Percentiles rank a stretch among this genome's conserved stretches.
phyloP scores from a whole-genome alignment of 495 filamentous ascomycete genomes.

The Chaetomium fimeti region DNA sequence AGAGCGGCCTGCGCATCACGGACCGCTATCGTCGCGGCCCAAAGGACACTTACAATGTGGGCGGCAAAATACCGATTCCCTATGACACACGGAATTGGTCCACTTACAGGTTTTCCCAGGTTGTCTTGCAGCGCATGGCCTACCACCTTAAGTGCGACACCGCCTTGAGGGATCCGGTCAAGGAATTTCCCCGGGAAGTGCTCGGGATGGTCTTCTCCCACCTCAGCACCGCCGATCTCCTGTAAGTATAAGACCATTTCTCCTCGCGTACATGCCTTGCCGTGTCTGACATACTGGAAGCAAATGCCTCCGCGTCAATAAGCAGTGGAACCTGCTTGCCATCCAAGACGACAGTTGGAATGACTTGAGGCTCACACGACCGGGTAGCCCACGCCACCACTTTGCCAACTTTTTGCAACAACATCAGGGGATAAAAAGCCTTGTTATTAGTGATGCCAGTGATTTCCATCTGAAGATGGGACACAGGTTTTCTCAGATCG shows the following conservation, averaged over 20 bases:
- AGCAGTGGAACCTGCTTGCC: slow-evolving; percentile 25
- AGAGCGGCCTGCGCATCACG: slow-evolving; percentile 21
- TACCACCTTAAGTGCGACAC: slow-evolving; percentile 22
- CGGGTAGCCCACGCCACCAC: slow-evolving; percentile 18
- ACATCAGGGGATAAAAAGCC: slow-evolving; percentile 17
- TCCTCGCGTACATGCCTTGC: not conserved
- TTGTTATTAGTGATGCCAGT: slow-evolving; percentile 22
- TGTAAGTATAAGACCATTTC: slow-evolving; percentile 18
- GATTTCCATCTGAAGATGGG: slow-evolving; percentile 18
- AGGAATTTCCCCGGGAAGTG: slow-evolving; percentile 29
- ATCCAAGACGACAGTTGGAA: slow-evolving; percentile 26
- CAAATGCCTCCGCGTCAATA: slow-evolving; percentile 27
- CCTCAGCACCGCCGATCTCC: slow-evolving; percentile 20
- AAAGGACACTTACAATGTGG: slow-evolving; percentile 24
- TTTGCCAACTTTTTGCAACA: slow-evolving; percentile 25
- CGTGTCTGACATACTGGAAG: slow-evolving; percentile 3
- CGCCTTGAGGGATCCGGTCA: slow-evolving; percentile 26
- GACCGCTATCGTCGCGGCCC: slow-evolving; percentile 13
- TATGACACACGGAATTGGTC: not conserved
- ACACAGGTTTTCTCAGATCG: slow-evolving; percentile 14
- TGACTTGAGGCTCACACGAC: slow-evolving; percentile 18
- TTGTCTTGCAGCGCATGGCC: slow-evolving; percentile 29
- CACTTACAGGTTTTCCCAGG: slow-evolving; percentile 10
- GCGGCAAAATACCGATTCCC: not conserved
- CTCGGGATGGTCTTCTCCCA: slow-evolving; percentile 26